Evolutionary conservation across 768 basidiomycete species (phyloP).

Genomic region (Trametes cingulata): DNA sequence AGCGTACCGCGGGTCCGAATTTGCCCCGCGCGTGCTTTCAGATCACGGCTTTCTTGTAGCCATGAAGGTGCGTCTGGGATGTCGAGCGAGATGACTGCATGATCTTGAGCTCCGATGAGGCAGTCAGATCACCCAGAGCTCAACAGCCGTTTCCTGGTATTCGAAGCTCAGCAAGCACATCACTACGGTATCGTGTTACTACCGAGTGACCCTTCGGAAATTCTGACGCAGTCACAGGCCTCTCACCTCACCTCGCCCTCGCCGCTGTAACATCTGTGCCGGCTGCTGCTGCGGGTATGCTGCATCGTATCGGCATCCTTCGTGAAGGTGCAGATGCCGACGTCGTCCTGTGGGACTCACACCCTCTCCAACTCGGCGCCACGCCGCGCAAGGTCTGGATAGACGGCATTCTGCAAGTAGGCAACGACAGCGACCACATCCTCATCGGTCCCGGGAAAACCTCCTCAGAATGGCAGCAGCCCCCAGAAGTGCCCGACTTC

Average conservation of each 20-base stretch:
- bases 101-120: not conserved
- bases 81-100: not conserved
- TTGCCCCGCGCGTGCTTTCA: slow-evolving; percentile 73
- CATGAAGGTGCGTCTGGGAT: slow-evolving; percentile 59
- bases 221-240: slow-evolving; percentile 20
- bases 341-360: slow-evolving; percentile 44
- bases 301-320: slow-evolving; percentile 76
- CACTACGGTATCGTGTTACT: slow-evolving; percentile 55
- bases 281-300: slow-evolving; percentile 73
- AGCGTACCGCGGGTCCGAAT: slow-evolving; percentile 78
- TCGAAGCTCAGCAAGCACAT: slow-evolving; percentile 83
- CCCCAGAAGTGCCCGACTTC: slow-evolving; percentile 68
- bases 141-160: slow-evolving; percentile 74
- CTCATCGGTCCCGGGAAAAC: slow-evolving; percentile 30
- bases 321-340: slow-evolving; percentile 40
- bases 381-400: slow-evolving; percentile 68
- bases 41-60: slow-evolving; percentile 66
- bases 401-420: slow-evolving; percentile 79
- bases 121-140: slow-evolving; percentile 68
- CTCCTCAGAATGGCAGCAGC: slow-evolving; percentile 32
- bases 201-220: not conserved
- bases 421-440: slow-evolving; percentile 33
- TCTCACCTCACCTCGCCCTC: slow-evolving; percentile 68
- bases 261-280: slow-evolving; percentile 74
- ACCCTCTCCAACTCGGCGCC: slow-evolving; percentile 46